Base-by-base conservation (phyloP, 495 filamentous ascomycete genomes). In the Talaromyces liani region DNA sequence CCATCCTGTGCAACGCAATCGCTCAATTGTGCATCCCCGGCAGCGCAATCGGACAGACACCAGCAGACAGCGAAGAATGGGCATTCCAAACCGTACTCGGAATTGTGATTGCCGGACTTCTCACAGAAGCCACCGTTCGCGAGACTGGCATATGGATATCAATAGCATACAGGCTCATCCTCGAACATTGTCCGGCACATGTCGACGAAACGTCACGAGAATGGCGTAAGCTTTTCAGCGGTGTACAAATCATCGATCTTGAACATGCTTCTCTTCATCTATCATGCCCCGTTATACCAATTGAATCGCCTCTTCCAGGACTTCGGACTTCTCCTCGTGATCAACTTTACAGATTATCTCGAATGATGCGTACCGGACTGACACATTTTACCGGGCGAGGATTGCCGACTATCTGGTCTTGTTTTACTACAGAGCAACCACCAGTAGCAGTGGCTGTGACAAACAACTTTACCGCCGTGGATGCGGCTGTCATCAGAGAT, bases 231-330 rank as follows among this genome's bases (percentile, higher is more conserved):
- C 41, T 62, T 7, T 62, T 62, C 25, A 62, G 60, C 22, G 60
- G 60, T n/a, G 60, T 62, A 6, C 60, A 62, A n/a, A 62, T 62
- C 4, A 62, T 62, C 7, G 60, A 62, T 16, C 60, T 62, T 33
- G 60, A 62, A 20, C 60, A 62, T 54, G 60, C 60, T 16, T 62
- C 60, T 33, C 60, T 62, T 20, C 60, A 62, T 62, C 47, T 62
- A 51, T 62, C 41, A n/a, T 62, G 60, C 8, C 60, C 60, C 27
- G 41, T 62, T 16, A 51, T 62, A 54, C 60, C 60, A 14, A 62
- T 62, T 25, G 60, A 62, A 16, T 62, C 60, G 22, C 60, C 60
- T 2, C 60, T 62, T n/a, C 60, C 60, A 34, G 45, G 60, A 16
- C 60, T 62, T 22, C 60, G 45, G 5, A 62, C 47, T 1, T 62